These are phyloP conservation scores for Coniochaeta sp. DNA, from an alignment of 2,329 filamentous ascomycete species.

Conservation along the genomic window DNA sequence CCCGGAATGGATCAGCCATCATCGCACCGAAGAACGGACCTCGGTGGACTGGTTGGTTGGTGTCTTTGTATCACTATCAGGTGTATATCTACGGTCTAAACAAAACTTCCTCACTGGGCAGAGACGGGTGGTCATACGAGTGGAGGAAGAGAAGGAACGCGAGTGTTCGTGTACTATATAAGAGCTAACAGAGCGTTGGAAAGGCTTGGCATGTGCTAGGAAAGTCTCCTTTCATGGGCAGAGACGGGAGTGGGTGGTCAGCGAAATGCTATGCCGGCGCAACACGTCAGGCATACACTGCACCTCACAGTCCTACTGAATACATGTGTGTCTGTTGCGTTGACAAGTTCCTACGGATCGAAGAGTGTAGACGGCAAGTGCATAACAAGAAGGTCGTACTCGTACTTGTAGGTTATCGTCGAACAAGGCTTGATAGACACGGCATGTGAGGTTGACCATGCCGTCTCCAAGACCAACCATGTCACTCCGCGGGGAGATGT, in stretches of 20 bases:
- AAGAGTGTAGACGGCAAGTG: neutral
- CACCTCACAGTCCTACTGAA: neutral
- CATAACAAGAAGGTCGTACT: neutral
- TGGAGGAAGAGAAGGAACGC: neutral
- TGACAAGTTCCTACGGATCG: neutral
- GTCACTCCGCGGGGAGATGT: too few species aligned
- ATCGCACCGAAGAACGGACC: neutral
- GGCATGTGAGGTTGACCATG: too few species aligned
- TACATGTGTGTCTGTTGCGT: neutral
- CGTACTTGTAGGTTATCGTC: too few species aligned
- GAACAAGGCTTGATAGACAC: too few species aligned
- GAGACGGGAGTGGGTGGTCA: neutral
- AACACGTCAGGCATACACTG: neutral
- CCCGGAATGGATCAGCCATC: conserved; percentile 1
- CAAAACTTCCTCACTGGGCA: neutral
- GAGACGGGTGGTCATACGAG: neutral
- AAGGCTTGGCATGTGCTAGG: neutral
- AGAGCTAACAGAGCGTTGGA: neutral
- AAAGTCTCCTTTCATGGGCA: neutral
- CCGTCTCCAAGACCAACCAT: too few species aligned
- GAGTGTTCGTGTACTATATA: neutral
- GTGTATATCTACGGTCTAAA: neutral
- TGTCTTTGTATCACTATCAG: conserved; percentile 1
- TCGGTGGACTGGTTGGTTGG: neutral
- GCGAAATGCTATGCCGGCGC: neutral